Evolutionary conservation across 139 green algal species (phyloP), one percentile per base, ranked within the genome.

Genomic region (Eudorina sp.): DNA sequence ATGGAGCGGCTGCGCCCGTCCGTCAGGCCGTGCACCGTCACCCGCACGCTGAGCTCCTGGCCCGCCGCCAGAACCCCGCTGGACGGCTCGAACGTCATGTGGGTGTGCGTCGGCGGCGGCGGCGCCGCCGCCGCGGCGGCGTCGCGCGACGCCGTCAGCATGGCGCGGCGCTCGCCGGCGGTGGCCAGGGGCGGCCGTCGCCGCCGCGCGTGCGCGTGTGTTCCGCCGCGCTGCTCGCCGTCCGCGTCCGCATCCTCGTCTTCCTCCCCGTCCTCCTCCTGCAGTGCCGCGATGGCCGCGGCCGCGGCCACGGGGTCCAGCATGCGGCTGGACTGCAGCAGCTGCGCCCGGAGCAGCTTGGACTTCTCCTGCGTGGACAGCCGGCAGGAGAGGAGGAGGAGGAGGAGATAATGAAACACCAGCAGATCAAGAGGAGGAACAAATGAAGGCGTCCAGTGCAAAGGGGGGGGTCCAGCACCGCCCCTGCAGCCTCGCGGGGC

Each of bases 1-100:
- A 91, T 69, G 64, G 86, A 90, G 21, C 77, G 66, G 74, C 89
- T 64, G 53, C 86, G 86, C 0, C 90, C 90, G 36, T 91, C 90
- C 21, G 77, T 76, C 53, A 89, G 78, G n/a, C 60, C 90, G 53
- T 89, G 81, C 27, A 69, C 73, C 23, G 70, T 83, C 29, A 89
- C 90, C 6, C 53, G 38, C 18, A 92, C 62, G 6, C 51, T 76
- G 18, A 73, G 48, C 53, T 89, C 75, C 85, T 90, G 51, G 3
- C 80, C 80, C 11, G 90, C 86, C 2, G 13, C 81, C 51, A 93
- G 41, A 40, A 79, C 60, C 53, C 90, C 90, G 31, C 53, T 53
- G 25, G 36, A 31, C 1, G 85, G 90, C 64, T 84, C 48, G 64
- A 93, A 93, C 1, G 51, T 62, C 40, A 91, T 19, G 82, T 93